Evolutionary conservation across 345 rosid species (phyloP).

Genomic region (Melaleuca alternifolia): DNA sequence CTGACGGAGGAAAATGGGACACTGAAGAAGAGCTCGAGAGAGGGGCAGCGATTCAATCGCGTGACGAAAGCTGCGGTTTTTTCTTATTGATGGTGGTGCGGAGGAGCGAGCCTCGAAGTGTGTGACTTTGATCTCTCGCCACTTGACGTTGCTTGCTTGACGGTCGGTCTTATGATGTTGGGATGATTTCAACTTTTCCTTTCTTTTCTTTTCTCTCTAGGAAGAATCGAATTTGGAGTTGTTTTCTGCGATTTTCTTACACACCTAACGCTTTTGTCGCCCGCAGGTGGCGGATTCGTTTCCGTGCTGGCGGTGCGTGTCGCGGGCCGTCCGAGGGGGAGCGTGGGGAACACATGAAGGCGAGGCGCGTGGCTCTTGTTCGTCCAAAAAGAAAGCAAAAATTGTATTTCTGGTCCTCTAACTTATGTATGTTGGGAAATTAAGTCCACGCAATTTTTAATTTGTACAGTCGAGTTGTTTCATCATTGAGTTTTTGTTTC

Average conservation of each 20-base stretch:
- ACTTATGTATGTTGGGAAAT: neutral
- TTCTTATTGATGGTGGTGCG: neutral
- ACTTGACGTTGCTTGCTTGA: neutral
- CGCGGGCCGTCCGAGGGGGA: neutral
- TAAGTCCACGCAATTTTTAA: neutral
- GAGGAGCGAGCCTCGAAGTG: neutral
- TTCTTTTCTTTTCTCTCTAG: neutral
- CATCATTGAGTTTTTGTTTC: too few species aligned
- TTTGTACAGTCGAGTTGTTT: accelerated
- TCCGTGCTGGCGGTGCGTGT: neutral
- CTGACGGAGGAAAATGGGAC: neutral
- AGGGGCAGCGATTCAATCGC: neutral
- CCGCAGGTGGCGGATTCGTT: neutral
- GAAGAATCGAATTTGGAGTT: neutral
- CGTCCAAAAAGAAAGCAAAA: neutral
- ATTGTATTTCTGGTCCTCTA: neutral
- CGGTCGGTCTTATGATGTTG: neutral
- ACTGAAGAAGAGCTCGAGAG: neutral
- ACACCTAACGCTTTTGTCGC: neutral
- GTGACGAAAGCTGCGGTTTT: neutral
- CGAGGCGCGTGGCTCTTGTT: neutral
- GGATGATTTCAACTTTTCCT: neutral
- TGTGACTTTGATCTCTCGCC: neutral
- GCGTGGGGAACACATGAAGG: too few species aligned
- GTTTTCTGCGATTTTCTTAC: neutral